phyloP scores from a whole-genome alignment of 352 stramenopile genomes.

The Globisporangium acanthophoron region DNA sequence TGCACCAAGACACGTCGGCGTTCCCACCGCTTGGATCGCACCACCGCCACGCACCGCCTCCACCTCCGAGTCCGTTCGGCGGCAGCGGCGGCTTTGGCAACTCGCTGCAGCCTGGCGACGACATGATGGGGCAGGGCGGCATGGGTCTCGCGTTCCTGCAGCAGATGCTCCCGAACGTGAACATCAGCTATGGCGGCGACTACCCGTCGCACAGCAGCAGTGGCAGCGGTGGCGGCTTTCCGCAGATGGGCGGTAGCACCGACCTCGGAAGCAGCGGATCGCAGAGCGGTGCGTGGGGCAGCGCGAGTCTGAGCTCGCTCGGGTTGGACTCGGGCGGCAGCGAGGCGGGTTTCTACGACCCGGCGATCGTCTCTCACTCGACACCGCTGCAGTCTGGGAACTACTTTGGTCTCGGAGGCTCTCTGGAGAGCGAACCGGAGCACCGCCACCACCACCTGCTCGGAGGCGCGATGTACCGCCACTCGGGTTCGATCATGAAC shows the following conservation, averaged over 20 bases:
- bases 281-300: slow-evolving; percentile 5
- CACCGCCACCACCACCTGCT: slow-evolving; percentile 27
- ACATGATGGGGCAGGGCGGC: slow-evolving; percentile 4
- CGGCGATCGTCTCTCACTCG: slow-evolving; percentile 36
- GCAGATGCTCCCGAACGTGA: slow-evolving; percentile 86
- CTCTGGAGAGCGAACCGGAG: slow-evolving; percentile 20
- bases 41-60: slow-evolving; percentile 18
- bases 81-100: slow-evolving; percentile 18
- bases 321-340: slow-evolving; percentile 11
- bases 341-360: slow-evolving; percentile 37
- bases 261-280: neutral
- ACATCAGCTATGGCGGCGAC: slow-evolving; percentile 83
- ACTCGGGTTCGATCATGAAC: slow-evolving; percentile 39
- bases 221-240: slow-evolving; percentile 1
- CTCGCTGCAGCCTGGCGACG: slow-evolving; percentile 16
- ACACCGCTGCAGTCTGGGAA: slow-evolving; percentile 8
- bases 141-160: slow-evolving; percentile 66
- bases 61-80: slow-evolving; percentile 25
- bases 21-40: slow-evolving; percentile 39
- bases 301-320: slow-evolving; percentile 13
- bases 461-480: slow-evolving; percentile 28
- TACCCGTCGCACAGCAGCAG: slow-evolving; percentile 22
- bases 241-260: neutral
- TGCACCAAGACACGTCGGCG: slow-evolving; percentile 23
- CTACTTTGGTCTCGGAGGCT: slow-evolving; percentile 28